phyloP scores from a whole-genome alignment of 139 green algal genomes.

The Picochlorum sp. region DNA sequence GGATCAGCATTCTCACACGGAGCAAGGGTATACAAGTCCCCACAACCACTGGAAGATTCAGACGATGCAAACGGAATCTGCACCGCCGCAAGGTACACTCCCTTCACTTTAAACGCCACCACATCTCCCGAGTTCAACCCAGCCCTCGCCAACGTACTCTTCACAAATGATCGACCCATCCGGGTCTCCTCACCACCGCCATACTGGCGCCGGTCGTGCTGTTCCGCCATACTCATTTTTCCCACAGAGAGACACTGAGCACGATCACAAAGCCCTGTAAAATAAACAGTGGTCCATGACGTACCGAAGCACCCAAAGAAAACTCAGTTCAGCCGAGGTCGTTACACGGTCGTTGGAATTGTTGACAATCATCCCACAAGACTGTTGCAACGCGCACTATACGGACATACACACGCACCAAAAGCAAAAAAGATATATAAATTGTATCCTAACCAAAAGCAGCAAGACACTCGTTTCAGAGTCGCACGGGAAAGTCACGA shows the following conservation, averaged over 20 bases:
- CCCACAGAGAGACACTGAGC: too few relatives aligned
- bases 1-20: background rate
- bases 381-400: background rate
- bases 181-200: too few relatives aligned
- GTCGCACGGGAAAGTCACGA: too few relatives aligned
- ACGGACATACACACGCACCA: background rate
- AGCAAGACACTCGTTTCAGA: too few relatives aligned
- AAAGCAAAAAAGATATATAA: background rate
- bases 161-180: background rate
- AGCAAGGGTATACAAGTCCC: background rate
- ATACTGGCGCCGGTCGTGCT: too few relatives aligned
- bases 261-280: too few relatives aligned
- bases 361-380: background rate
- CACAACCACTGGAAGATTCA: slow-evolving; percentile 1
- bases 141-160: slow-evolving; percentile 2
- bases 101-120: slow-evolving; percentile 16
- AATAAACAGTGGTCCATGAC: too few relatives aligned
- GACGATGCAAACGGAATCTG: too few relatives aligned
- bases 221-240: too few relatives aligned
- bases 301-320: too few relatives aligned
- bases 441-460: background rate
- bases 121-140: slow-evolving; percentile 32
- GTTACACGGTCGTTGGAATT: too few relatives aligned
- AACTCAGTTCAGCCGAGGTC: too few relatives aligned
- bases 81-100: background rate